Conservation (phyloP, 495 filamentous ascomycete genomes). For the Pyrenula aspistea region DNA sequence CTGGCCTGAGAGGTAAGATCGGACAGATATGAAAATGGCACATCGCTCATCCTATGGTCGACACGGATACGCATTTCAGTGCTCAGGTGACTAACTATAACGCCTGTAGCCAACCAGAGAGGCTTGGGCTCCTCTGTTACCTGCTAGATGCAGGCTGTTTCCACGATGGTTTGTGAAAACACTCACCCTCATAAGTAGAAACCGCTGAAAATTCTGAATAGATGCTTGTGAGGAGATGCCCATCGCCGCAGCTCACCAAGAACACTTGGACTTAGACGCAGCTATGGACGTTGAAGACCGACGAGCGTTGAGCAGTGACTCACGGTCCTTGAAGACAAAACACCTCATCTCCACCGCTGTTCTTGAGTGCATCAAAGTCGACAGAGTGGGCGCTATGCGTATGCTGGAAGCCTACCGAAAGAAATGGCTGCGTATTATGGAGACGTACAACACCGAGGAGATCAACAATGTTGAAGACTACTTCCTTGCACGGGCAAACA, state of each 20-base stretch:
- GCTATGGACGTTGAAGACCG: background rate
- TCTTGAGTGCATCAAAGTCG: background rate
- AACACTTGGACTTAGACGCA: background rate
- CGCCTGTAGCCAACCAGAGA: too few relatives aligned
- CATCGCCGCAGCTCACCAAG: background rate
- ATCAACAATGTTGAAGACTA: slow-evolving; percentile 8
- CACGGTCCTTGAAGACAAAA: background rate
- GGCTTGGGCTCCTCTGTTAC: too few relatives aligned
- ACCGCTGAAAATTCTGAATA: too few relatives aligned
- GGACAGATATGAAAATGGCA: too few relatives aligned
- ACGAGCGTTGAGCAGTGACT: background rate
- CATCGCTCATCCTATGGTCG: too few relatives aligned
- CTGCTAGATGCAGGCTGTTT: too few relatives aligned
- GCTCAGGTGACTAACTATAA: too few relatives aligned
- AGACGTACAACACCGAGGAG: slow-evolving; percentile 5
- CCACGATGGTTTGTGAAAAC: too few relatives aligned
- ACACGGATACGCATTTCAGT: too few relatives aligned
- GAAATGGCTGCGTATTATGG: slow-evolving; percentile 6
- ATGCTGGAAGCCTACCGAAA: slow-evolving; percentile 3
- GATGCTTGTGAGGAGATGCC: background rate
- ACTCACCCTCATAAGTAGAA: too few relatives aligned
- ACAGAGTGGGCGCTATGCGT: background rate
- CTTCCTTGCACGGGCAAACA: slow-evolving; percentile 3
- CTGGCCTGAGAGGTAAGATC: too few relatives aligned
- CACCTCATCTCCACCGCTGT: background rate